These are phyloP conservation scores for Fusarium ramigenum DNA, from an alignment of 2,329 filamentous ascomycete genomes.

Conservation along the genomic window DNA sequence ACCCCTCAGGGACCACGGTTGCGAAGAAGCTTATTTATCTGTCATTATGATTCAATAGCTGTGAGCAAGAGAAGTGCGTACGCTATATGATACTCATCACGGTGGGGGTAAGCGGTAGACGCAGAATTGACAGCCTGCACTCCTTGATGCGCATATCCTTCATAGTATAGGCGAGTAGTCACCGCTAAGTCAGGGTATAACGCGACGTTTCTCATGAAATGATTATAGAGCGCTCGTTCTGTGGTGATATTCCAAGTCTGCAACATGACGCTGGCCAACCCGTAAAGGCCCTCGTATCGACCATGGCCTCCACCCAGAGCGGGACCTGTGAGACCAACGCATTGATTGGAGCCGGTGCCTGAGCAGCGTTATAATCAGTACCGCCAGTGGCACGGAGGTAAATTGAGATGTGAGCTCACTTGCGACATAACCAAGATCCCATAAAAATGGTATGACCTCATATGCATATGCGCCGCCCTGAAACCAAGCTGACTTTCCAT, in stretches of 20 bases:
- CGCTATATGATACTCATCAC: not conserved
- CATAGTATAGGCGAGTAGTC: not conserved
- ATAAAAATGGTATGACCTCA: not conserved
- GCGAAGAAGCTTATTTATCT: not conserved
- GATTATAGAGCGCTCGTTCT: not conserved
- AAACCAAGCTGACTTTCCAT: not conserved
- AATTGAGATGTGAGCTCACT: not conserved
- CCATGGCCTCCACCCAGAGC: not conserved
- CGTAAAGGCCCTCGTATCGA: not conserved
- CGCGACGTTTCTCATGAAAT: not conserved
- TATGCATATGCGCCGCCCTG: not conserved
- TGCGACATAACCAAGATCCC: not conserved
- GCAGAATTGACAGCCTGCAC: not conserved
- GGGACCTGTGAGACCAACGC: not conserved
- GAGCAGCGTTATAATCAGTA: not conserved
- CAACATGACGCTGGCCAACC: not conserved
- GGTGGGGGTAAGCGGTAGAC: not conserved
- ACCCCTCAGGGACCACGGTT: not conserved
- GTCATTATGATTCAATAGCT: not conserved
- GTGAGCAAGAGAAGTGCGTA: accelerated
- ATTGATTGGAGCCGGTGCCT: not conserved
- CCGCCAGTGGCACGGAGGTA: accelerated
- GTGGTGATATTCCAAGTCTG: not conserved
- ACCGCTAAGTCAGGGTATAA: not conserved
- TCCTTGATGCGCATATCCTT: not conserved